phyloP scores from a whole-genome alignment of 371 early-diverging fungal genomes.

The Mucor indicus region DNA sequence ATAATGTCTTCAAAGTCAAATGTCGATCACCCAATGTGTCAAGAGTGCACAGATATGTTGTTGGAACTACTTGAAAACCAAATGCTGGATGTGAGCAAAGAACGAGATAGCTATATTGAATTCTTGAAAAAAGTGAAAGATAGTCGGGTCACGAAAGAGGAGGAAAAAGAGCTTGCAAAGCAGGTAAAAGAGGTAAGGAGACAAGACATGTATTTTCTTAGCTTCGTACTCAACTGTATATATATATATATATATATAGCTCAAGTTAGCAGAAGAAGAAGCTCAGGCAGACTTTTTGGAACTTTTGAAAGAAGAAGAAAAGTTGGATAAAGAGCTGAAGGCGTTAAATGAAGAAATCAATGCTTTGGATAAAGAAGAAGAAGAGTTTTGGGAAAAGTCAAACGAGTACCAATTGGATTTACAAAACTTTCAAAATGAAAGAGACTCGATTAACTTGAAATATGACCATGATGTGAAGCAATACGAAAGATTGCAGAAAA shows the following conservation, averaged over 20 bases:
- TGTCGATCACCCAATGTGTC: conserved; percentile 86
- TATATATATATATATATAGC: conserved; percentile 6
- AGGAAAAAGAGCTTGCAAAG: conserved; percentile 38
- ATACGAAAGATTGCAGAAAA: conserved; percentile 82
- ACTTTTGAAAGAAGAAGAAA: conserved; percentile 59
- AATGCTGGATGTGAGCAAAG: conserved; percentile 63
- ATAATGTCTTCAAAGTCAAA: conserved; percentile 68
- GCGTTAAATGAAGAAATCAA: conserved; percentile 59
- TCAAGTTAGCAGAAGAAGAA: conserved; percentile 53
- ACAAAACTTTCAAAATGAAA: conserved; percentile 68
- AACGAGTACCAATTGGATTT: conserved; percentile 68
- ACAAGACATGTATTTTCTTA: not conserved
- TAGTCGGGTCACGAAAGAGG: conserved; percentile 49
- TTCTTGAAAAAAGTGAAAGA: conserved; percentile 61
- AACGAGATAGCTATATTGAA: conserved; percentile 75
- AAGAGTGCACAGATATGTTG: conserved; percentile 84
- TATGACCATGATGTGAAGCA: conserved; percentile 77
- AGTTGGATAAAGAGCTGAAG: conserved; percentile 55
- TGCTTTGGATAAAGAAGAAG: conserved; percentile 63
- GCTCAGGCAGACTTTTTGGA: conserved; percentile 52
- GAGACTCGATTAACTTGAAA: conserved; percentile 74
- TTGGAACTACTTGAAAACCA: conserved; percentile 67
- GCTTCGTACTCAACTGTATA: too few relatives aligned
- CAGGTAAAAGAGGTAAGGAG: conserved; percentile 51
- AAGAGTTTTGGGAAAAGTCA: conserved; percentile 71